Conservation (phyloP, 2,329 filamentous ascomycete genomes). For the Metarhizium humberi region DNA sequence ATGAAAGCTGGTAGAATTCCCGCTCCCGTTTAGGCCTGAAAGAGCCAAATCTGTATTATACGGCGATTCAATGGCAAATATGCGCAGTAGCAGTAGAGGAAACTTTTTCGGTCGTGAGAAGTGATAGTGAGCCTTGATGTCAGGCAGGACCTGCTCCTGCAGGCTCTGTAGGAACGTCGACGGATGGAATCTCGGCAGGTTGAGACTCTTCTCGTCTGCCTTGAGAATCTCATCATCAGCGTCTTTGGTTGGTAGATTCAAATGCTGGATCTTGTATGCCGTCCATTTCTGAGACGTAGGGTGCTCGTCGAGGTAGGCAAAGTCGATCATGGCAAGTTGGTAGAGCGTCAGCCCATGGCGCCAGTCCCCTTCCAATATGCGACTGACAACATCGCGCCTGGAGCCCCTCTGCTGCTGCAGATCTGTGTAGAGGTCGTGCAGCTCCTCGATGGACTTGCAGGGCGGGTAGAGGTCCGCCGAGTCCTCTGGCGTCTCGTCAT, state of each 20-base stretch:
- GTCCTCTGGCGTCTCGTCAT: slow-evolving; percentile 46
- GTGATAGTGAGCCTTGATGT: slow-evolving; percentile 78
- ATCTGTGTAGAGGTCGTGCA: slow-evolving; percentile 55
- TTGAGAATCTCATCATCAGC: slow-evolving; percentile 29
- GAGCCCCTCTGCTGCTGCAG: slow-evolving; percentile 52
- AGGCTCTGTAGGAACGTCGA: slow-evolving; percentile 71
- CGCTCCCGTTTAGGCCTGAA: slow-evolving; percentile 20
- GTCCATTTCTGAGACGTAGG: slow-evolving; percentile 56
- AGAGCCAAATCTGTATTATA: slow-evolving; percentile 56
- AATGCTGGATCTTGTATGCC: slow-evolving; percentile 47
- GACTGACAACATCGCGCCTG: slow-evolving; percentile 53
- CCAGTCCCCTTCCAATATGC: slow-evolving; percentile 61
- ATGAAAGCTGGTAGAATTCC: slow-evolving; percentile 41
- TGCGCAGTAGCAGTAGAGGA: slow-evolving; percentile 65
- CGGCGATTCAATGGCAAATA: slow-evolving; percentile 72
- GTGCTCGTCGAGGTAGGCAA: slow-evolving; percentile 57
- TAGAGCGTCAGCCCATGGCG: slow-evolving; percentile 54
- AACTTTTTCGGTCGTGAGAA: slow-evolving; percentile 61
- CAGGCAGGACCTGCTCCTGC: slow-evolving; percentile 62
- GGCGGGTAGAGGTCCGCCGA: slow-evolving; percentile 60
- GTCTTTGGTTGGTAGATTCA: slow-evolving; percentile 30
- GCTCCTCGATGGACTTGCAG: slow-evolving; percentile 52
- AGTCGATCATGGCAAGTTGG: slow-evolving; percentile 60
- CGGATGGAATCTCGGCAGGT: slow-evolving; percentile 66
- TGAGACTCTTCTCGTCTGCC: slow-evolving; percentile 36